Percentiles rank a stretch among this genome's conserved stretches.
Conservation (phyloP, 768 basidiomycete genomes). For the Punctularia strigosozonata region DNA sequence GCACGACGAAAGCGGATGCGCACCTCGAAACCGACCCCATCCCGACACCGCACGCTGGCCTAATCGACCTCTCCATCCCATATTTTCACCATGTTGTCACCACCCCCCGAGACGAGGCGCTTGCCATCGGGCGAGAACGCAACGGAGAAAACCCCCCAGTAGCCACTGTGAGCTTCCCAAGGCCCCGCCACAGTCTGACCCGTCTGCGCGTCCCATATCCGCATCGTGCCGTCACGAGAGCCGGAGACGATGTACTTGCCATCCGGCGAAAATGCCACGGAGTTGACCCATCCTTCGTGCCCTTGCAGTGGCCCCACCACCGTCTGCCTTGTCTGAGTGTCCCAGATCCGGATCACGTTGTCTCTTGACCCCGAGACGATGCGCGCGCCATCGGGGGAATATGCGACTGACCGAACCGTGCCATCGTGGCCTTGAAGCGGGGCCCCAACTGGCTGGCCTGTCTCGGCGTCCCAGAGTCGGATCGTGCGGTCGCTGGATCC, state of each 20-base stretch:
- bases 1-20: too few relatives aligned
- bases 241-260: conserved; percentile 9
- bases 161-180: conserved; percentile 15
- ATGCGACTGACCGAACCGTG: conserved; percentile 4
- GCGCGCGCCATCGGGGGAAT: not conserved
- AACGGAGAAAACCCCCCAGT: conserved; percentile 5
- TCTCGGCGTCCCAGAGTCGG: conserved; percentile 11
- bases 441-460: not conserved
- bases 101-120: conserved; percentile 4
- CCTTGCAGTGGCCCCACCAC: conserved; percentile 1
- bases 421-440: conserved; percentile 2
- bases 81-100: too few relatives aligned
- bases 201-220: conserved; percentile 11
- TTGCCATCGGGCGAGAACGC: conserved; percentile 11
- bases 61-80: too few relatives aligned
- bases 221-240: conserved; percentile 4
- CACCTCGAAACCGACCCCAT: too few relatives aligned
- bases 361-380: not conserved
- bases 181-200: conserved; percentile 10
- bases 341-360: not conserved
- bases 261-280: conserved; percentile 12
- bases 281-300: conserved; percentile 6
- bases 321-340: conserved; percentile 11
- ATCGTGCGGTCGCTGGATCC: conserved; percentile 12
- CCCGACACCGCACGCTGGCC: too few relatives aligned